Percentiles rank a stretch among this genome's conserved stretches.
phyloP scores from a whole-genome alignment of 1,139 yeast genomes.

The Lodderomyces pseudojiufengensis region DNA sequence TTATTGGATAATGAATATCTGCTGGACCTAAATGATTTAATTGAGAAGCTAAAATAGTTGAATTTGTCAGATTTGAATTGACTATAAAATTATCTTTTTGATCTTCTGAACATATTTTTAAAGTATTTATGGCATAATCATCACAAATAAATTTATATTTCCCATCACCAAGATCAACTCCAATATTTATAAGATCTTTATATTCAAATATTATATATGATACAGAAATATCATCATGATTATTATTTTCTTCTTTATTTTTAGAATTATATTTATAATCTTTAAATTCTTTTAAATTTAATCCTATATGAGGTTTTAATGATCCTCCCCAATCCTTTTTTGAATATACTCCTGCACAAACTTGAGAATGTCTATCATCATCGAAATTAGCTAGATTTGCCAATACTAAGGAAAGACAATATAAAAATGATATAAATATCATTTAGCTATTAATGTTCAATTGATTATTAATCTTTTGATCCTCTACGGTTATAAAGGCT shows the following conservation, averaged over 20 bases:
- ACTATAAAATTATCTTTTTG: constrained; percentile 64
- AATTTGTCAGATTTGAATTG: constrained; percentile 39
- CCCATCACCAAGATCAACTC: constrained; percentile 40
- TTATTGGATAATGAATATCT: constrained; percentile 59
- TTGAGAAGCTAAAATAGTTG: constrained; percentile 54
- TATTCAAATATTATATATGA: constrained; percentile 80
- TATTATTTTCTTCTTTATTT: constrained; percentile 22
- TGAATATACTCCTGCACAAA: constrained; percentile 88
- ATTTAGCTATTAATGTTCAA: no score
- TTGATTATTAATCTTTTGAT: not conserved
- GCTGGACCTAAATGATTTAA: constrained; percentile 58
- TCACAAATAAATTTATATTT: constrained; percentile 67
- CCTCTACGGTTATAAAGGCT: not conserved
- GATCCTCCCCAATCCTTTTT: constrained; percentile 87
- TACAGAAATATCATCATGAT: constrained; percentile 41
- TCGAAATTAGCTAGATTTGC: constrained; percentile 53
- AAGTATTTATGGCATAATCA: constrained; percentile 55
- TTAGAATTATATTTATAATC: constrained; percentile 33
- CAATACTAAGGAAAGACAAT: constrained; percentile 10
- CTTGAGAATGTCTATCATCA: constrained; percentile 48
- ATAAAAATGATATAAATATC: constrained; percentile 4
- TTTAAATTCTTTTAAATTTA: constrained; percentile 38
- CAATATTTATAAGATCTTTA: constrained; percentile 68
- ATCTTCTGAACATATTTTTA: constrained; percentile 48
- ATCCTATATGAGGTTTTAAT: constrained; percentile 56